Evolutionary conservation across 768 basidiomycete species (phyloP).

Genomic region (Hirschioporus abietinus): DNA sequence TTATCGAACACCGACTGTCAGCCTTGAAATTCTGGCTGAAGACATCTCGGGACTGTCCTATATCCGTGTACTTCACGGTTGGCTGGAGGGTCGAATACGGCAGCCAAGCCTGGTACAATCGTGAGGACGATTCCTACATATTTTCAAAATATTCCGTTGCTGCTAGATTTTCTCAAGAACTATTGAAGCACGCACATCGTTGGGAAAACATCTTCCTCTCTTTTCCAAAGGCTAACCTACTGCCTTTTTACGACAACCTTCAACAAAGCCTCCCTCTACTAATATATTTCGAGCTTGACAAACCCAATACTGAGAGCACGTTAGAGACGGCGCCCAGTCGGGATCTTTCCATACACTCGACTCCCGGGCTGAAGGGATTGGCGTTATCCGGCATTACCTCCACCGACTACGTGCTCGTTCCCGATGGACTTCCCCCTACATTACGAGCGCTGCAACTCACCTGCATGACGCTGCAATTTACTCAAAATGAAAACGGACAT

Average conservation of each 20-base stretch:
- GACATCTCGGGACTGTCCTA: neutral
- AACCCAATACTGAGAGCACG: neutral
- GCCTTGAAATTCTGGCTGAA: neutral
- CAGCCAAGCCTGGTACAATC: neutral
- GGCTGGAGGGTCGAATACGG: neutral
- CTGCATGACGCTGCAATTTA: neutral
- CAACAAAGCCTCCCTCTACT: neutral
- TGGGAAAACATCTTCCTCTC: neutral
- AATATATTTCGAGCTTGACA: neutral
- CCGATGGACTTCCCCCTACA: neutral
- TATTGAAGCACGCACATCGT: neutral
- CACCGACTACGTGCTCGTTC: neutral
- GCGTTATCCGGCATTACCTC: neutral
- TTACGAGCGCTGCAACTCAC: neutral
- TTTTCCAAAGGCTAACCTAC: neutral
- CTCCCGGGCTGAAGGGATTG: neutral
- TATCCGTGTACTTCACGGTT: neutral
- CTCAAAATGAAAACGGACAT: no score
- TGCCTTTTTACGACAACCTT: neutral
- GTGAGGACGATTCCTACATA: no score
- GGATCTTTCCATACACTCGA: neutral
- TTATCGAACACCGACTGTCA: no score
- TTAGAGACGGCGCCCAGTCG: neutral
- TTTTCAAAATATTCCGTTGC: neutral
- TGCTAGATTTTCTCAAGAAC: neutral